Base-by-base conservation (phyloP, 768 basidiomycete species). In the Rhodotorula graminis region DNA sequence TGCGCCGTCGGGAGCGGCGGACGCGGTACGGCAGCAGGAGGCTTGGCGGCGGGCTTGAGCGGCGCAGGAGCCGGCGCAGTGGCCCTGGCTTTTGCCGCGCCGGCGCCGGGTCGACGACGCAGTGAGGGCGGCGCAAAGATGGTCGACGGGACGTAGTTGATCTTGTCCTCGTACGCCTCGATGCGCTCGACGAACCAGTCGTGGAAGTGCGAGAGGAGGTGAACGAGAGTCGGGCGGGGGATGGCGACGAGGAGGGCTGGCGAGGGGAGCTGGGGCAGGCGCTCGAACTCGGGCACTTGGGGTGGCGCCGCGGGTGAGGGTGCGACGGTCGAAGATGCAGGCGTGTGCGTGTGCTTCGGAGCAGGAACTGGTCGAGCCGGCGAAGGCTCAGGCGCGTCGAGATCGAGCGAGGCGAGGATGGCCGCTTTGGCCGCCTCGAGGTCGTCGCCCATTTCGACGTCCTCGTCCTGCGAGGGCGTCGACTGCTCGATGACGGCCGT, bases 181-280 rank as follows among this genome's bases (percentile, higher is more conserved):
- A 53, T 0, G 6, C 74, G 67, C 47, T 76, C 74, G 23, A 1
- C 27, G 62, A 67, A 61, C 74, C 74, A 76, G 0, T 72, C 69
- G 62, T 50, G 47, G 53, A 76, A 61, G 56, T 72, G 71, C 3
- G 56, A 46, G 57, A 76, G 59, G 47, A 76, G 50, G 71, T 64
- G 68, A 33, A 76, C 55, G 27, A 70, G 2, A 29, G 61, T 50
- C 10, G 71, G 56, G 0, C 46, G 85, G 85, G 27, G 87, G 86
- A 77, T 92, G 89, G 49, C 83, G 81, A 75, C 70, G 64, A 65
- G 31, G 33, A 85, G 84, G 21, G 85, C 85, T 1, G 74, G 71
- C 1, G 72, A 65, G 2, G 73, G 74, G 3, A 70, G 74, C 53
- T 68, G 73, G 9, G 77, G 76, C 16, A 75, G 81, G 82, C 61